Evolutionary conservation across 176 grass and related monocot genomes (phyloP), one percentile per base, ranked within the genome.

Genomic region (Rhynchospora breviuscula): DNA sequence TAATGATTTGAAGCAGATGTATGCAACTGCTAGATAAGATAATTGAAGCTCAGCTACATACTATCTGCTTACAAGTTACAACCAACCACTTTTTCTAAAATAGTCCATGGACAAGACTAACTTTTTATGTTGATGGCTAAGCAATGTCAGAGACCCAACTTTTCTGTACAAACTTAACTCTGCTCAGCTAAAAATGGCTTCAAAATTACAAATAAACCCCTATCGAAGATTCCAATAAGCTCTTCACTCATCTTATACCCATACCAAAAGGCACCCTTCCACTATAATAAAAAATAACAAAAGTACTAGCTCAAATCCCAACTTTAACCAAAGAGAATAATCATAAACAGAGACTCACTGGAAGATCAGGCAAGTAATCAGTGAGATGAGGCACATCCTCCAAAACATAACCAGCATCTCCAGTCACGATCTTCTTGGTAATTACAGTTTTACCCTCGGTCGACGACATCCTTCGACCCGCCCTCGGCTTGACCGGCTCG

Each of bases 371-470:
- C 18, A 95, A 17, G 80, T 90, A 98, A 81, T 98, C 95, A 14
- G 86, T 83, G 90, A 98, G 87, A 83, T 98, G 95, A 23, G 95
- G 95, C 25, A 98, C 95, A 74, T 98, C 95, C 82, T 98, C 95
- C 79, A 98, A 89, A 71, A 95, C 91, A 85, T 93, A 98, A 7
- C 92, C 95, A 2, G 52, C 89, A 33, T 93, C 91, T 69, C 95
- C 95, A 79, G 59, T 52, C 10, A 95, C 84, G 63, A 95, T 82
- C 84, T 98, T 98, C 81, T 86, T 88, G 86, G 67, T 89, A 59
- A 83, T 23, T 31, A 83, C 84, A 77, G 63, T 49, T 88, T 98
- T 90, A 12, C 56, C 64, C 7, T 64, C 88, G 51, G 51, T 47
- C 85, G 61, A 26, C 63, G 72, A 60, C 83, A 78, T 53, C 18